phyloP scores from a whole-genome alignment of 108 stramenopile species.

The Nitzschia inconspicua region DNA sequence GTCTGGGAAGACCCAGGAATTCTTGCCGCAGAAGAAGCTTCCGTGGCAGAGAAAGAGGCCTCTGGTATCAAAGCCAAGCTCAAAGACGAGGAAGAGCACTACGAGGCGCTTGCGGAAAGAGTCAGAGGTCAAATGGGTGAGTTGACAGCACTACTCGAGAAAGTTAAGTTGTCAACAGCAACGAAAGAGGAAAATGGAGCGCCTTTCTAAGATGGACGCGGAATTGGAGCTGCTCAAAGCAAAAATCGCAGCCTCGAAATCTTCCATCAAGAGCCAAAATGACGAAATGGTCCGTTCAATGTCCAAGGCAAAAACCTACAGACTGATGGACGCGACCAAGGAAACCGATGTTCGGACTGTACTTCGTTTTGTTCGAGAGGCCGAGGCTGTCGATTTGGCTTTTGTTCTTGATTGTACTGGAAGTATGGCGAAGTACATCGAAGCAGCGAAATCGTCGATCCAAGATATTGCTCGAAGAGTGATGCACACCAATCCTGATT shows the following conservation, averaged over 20 bases:
- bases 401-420: conserved; percentile 39
- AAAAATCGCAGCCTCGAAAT: no score
- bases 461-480: conserved; percentile 15
- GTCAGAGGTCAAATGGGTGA: conserved; percentile 10
- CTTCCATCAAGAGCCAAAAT: no score
- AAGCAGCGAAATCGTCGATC: conserved; percentile 23
- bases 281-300: no score
- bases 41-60: no score
- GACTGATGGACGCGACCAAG: conserved; percentile 23
- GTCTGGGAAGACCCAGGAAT: no score
- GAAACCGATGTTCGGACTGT: conserved; percentile 30
- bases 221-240: no score
- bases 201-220: conserved; percentile 14
- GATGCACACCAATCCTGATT: conserved; percentile 20
- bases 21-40: no score
- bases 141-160: conserved; percentile 11
- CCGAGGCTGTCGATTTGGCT: conserved; percentile 35
- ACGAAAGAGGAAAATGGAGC: conserved; percentile 22
- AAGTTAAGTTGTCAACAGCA: conserved; percentile 24
- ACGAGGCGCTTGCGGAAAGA: neutral
- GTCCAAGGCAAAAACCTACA: conserved; percentile 17
- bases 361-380: conserved; percentile 15
- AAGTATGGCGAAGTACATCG: conserved; percentile 28
- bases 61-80: no score
- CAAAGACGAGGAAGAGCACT: no score